Conservation (phyloP, 2,329 filamentous ascomycete genomes). For the Calonectria leucothoes region DNA sequence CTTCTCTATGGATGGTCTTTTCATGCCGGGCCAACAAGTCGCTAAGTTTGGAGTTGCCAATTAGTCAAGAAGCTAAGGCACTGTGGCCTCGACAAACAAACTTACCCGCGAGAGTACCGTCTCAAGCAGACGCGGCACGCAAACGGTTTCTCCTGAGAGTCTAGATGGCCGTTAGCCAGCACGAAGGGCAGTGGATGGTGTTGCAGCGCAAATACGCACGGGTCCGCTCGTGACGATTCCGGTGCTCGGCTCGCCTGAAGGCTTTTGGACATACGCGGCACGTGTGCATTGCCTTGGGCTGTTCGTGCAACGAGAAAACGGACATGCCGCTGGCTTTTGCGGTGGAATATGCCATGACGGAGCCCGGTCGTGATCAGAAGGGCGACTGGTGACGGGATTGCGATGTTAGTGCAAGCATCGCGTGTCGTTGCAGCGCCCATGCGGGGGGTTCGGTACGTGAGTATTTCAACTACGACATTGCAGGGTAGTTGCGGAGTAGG, state of each 20-base stretch:
- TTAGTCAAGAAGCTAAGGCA: no score
- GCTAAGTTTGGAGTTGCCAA: no score
- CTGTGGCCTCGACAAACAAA: no score
- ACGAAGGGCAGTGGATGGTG: not conserved
- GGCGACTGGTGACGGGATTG: no score
- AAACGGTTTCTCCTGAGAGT: not conserved
- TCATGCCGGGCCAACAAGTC: not conserved
- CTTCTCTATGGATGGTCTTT: not conserved
- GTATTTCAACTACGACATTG: no score
- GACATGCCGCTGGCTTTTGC: not conserved
- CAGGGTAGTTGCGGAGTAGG: no score
- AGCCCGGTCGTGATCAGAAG: no score
- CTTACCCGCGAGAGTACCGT: not conserved
- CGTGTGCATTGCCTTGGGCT: not conserved
- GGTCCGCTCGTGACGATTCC: not conserved
- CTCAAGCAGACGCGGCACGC: not conserved
- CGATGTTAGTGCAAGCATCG: no score
- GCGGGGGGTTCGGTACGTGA: no score
- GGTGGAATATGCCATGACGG: no score
- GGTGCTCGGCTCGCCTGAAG: not conserved
- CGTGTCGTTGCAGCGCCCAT: no score
- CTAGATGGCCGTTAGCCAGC: not conserved
- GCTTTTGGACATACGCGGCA: not conserved
- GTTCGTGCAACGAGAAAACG: not conserved
- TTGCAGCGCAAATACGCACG: not conserved